A percentile compares a stretch with the other conserved stretches of the same genome.
phyloP scores from a whole-genome alignment of 2,329 filamentous ascomycete genomes.

The Diaporthe sp. region DNA sequence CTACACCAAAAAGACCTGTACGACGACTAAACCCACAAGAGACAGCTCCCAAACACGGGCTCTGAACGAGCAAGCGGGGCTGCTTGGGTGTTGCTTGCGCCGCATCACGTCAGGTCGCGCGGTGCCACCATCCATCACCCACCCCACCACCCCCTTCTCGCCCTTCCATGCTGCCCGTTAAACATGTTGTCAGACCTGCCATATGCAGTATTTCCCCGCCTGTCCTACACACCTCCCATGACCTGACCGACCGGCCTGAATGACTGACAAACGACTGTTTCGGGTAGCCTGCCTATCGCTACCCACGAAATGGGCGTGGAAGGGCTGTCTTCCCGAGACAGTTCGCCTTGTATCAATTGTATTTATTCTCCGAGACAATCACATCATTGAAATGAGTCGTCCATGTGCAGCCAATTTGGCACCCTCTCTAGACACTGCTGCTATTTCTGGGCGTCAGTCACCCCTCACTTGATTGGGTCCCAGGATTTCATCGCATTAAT shows the following conservation, averaged over 20 bases:
- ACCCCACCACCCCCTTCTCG: neutral
- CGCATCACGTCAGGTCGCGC: neutral
- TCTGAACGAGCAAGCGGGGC: neutral
- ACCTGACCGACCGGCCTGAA: neutral
- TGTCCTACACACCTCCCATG: neutral
- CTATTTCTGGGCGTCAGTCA: too few species aligned
- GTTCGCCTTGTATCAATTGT: neutral
- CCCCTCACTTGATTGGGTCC: too few species aligned
- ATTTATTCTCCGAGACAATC: conserved; percentile 14
- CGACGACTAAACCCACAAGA: neutral
- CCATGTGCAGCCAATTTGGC: neutral
- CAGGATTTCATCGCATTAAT: neutral
- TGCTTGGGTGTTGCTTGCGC: neutral
- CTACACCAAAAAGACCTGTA: neutral
- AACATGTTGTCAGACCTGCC: conserved; percentile 8
- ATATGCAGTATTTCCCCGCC: neutral
- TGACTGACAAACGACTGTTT: neutral
- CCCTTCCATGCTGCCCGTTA: neutral
- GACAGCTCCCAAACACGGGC: neutral
- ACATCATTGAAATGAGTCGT: neutral
- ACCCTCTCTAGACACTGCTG: neutral
- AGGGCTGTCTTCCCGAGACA: conserved; percentile 11
- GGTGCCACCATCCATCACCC: neutral
- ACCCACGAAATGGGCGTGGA: neutral
- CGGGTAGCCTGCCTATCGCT: neutral